These are phyloP conservation scores for Umbilicaria muhlenbergii DNA, from an alignment of 495 filamentous ascomycete species.

Conservation along the genomic window DNA sequence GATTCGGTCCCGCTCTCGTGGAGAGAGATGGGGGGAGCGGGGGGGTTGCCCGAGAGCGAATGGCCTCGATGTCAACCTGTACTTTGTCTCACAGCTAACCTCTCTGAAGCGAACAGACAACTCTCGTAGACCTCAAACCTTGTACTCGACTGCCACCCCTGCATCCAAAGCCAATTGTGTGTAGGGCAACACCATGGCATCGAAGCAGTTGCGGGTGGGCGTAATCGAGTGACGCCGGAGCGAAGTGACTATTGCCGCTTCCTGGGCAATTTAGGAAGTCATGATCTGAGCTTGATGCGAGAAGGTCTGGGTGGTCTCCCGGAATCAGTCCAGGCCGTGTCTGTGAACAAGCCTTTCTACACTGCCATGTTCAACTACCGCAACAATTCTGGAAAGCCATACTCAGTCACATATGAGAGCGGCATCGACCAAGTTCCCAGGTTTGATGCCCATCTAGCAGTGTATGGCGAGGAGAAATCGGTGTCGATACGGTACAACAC, in stretches of 20 bases:
- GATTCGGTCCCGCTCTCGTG: too few relatives aligned
- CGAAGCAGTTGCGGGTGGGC: too few relatives aligned
- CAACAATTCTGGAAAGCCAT: slow-evolving; percentile 20
- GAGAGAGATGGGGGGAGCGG: too few relatives aligned
- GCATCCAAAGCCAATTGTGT: too few relatives aligned
- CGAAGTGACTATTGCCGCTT: slow-evolving; percentile 23
- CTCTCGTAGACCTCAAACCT: too few relatives aligned
- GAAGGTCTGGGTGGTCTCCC: slow-evolving; percentile 32
- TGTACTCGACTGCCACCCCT: too few relatives aligned
- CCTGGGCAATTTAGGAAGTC: slow-evolving; percentile 32
- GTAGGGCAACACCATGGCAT: too few relatives aligned
- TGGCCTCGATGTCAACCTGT: too few relatives aligned
- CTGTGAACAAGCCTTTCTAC: slow-evolving; percentile 30
- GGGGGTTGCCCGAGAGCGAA: too few relatives aligned
- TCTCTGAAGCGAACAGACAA: too few relatives aligned
- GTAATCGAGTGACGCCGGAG: slow-evolving; percentile 8
- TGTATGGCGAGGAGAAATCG: slow-evolving; percentile 33
- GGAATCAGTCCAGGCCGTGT: slow-evolving; percentile 28
- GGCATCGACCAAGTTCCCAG: slow-evolving; percentile 36
- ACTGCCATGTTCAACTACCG: slow-evolving; percentile 29
- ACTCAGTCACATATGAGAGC: slow-evolving; percentile 38
- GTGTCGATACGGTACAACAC: slow-evolving; percentile 34
- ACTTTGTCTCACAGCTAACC: too few relatives aligned
- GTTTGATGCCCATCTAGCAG: slow-evolving; percentile 39
- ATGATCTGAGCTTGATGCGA: slow-evolving; percentile 40